Evolutionary conservation across 2,329 filamentous ascomycete genomes (phyloP).

Genomic region (Madurella fahalii): DNA sequence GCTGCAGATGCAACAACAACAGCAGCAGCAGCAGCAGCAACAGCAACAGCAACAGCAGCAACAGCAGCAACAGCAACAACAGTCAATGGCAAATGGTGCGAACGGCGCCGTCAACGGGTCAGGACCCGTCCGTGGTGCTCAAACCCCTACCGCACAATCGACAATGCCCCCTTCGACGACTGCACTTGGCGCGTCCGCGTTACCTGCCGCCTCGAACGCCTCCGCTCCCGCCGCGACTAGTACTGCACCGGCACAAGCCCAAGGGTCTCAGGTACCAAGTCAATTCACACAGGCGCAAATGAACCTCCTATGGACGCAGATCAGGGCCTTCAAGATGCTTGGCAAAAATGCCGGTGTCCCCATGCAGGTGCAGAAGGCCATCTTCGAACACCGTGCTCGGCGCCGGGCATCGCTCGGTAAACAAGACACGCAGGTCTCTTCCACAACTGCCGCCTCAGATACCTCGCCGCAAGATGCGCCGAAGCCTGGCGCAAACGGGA

Average conservation of each 20-base stretch:
- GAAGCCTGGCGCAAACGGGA: constrained; percentile 36
- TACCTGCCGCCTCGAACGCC: constrained; percentile 33
- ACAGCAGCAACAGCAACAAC: constrained; percentile 45
- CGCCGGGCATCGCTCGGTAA: constrained; percentile 54
- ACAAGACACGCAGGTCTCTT: constrained; percentile 40
- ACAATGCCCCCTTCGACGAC: constrained; percentile 32
- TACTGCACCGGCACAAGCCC: constrained; percentile 25
- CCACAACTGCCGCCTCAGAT: constrained; percentile 28
- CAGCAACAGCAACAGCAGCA: constrained; percentile 46
- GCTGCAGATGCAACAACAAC: constrained; percentile 40
- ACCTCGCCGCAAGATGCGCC: constrained; percentile 30
- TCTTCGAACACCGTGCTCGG: constrained; percentile 71
- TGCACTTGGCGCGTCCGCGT: constrained; percentile 37
- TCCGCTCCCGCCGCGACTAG: constrained; percentile 30
- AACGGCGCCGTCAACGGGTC: constrained; percentile 54
- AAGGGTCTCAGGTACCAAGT: constrained; percentile 28
- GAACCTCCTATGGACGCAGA: constrained; percentile 74
- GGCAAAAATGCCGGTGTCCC: constrained; percentile 84
- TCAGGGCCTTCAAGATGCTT: constrained; percentile 84
- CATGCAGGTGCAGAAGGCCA: constrained; percentile 70
- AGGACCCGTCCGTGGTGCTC: constrained; percentile 37
- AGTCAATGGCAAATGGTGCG: constrained; percentile 48
- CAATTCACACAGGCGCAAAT: constrained; percentile 79
- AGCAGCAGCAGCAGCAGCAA: constrained; percentile 45
- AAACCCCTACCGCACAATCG: constrained; percentile 33